Base-by-base conservation (phyloP, 352 stramenopile genomes). In the Globisporangium abappressorium region DNA sequence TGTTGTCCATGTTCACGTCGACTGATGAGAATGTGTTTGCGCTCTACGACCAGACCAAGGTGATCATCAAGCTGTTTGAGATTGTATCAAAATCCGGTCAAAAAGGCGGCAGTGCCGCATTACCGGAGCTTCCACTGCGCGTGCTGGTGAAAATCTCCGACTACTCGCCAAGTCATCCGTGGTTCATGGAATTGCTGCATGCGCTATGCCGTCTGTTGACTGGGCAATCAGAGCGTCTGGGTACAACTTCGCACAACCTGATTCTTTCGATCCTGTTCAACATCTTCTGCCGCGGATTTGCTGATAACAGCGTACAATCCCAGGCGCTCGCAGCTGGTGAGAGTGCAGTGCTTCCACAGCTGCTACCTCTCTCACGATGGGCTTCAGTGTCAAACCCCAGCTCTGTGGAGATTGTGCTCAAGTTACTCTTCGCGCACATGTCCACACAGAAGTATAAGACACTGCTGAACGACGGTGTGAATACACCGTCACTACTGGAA, bases 261-360 rank as follows among this genome's bases (percentile, higher is more conserved):
- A 62, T 91, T 5, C 70, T 93, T 0, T 75, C 66, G 2, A 83
- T 91, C 6, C 55, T 93, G 9, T 87, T 76, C 65, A 90, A 91
- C n/a, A 55, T 91, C 0, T 91, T 88, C 38, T 80, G 80, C n/a
- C 74, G 77, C 22, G 38, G 20, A 26, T 38, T 18, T 3, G 30
- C 11, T 1, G 55, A 54, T 3, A 71, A 78, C 1, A 43, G 22
- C 2, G 24, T 62, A 6, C 24, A 57, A 2, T 20, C 30, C 2
- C 30, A 34, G 5, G 65, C 63, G 1, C 58, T 89, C 2, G 60
- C 69, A 3, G 55, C 57, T 12, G 76, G 80, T 2, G 73, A 88
- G 38, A 30, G 24, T 15, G 64, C 78, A 0, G 38, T 93, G 20
- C 62, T 92, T 3, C 70, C 72, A 7, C 79, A 90, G 46, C n/a